These are phyloP conservation scores for Posidonia oceanica DNA, from an alignment of 116 monocot species.

Conservation along the genomic window DNA sequence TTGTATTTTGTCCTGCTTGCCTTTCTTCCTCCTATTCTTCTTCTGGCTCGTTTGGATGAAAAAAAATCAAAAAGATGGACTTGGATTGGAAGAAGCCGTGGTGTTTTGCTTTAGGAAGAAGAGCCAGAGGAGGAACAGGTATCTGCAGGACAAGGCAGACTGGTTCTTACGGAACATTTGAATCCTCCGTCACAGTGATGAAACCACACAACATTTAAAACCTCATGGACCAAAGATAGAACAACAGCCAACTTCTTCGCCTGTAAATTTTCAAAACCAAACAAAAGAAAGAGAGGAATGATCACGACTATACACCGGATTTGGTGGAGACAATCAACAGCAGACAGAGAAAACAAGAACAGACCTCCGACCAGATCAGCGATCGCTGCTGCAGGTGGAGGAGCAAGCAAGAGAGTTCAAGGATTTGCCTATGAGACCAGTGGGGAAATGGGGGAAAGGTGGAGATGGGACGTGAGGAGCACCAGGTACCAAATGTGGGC, in stretches of 20 bases:
- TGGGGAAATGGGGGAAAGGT: neutral
- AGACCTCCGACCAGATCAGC: too few relatives aligned
- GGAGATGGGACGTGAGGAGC: slow-evolving; percentile 10
- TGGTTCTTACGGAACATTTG: slow-evolving; percentile 20
- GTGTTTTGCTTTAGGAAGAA: slow-evolving; percentile 13
- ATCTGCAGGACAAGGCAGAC: slow-evolving; percentile 15
- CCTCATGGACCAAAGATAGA: neutral
- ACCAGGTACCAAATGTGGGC: slow-evolving; percentile 9
- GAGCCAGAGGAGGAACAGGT: slow-evolving; percentile 19
- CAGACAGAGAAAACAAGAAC: too few relatives aligned
- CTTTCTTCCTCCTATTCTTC: neutral
- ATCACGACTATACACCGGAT: too few relatives aligned
- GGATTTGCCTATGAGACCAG: neutral
- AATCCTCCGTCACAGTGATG: neutral
- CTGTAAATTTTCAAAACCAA: too few relatives aligned
- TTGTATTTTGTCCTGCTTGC: neutral
- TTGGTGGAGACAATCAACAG: too few relatives aligned
- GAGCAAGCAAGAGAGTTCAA: neutral
- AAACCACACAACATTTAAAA: slow-evolving; percentile 2
- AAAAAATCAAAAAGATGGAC: neutral
- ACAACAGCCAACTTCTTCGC: neutral
- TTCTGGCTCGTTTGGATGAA: neutral
- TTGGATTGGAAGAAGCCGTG: too few relatives aligned
- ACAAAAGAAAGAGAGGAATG: too few relatives aligned
- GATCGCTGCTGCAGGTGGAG: too few relatives aligned